Conservation (phyloP, 169 alveolate species). For the Theileria orientalis region DNA sequence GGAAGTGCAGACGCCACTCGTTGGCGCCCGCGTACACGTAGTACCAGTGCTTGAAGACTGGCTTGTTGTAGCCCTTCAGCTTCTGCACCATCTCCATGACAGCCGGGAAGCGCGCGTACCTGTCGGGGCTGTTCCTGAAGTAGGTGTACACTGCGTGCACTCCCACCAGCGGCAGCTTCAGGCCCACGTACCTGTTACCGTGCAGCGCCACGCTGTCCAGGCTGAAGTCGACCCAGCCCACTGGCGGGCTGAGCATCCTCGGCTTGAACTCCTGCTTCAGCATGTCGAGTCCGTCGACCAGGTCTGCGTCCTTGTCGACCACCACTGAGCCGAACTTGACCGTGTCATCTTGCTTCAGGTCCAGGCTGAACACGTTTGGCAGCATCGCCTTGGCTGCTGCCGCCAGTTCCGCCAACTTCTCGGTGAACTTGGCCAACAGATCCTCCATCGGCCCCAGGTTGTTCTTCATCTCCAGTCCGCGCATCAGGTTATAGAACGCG, state of each 20-base stretch:
- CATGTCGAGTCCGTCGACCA: neutral
- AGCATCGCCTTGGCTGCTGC: neutral
- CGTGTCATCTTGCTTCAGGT: neutral
- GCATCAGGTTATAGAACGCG: conserved; percentile 1
- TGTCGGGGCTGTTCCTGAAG: conserved; percentile 1
- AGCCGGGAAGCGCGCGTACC: conserved; percentile 3
- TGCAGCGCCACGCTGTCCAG: neutral
- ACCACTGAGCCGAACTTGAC: neutral
- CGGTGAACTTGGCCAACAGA: neutral
- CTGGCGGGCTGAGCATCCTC: neutral
- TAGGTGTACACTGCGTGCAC: neutral
- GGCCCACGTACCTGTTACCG: neutral
- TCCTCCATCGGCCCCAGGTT: neutral
- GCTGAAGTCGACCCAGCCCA: neutral
- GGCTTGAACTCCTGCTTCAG: neutral
- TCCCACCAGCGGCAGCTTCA: neutral
- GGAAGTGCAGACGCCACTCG: neutral
- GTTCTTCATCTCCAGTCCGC: neutral
- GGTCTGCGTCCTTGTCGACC: neutral
- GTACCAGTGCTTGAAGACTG: neutral
- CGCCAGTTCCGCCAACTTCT: neutral
- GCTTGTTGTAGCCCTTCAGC: neutral
- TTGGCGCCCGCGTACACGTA: conserved; percentile 6
- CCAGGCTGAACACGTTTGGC: conserved; percentile 1
- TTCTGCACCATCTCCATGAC: conserved; percentile 9